A percentile compares a stretch with the other conserved stretches of the same genome.
These are phyloP conservation scores for Blastobotrys capitulatus DNA, from an alignment of 1,139 yeast genomes.

Conservation along the genomic window DNA sequence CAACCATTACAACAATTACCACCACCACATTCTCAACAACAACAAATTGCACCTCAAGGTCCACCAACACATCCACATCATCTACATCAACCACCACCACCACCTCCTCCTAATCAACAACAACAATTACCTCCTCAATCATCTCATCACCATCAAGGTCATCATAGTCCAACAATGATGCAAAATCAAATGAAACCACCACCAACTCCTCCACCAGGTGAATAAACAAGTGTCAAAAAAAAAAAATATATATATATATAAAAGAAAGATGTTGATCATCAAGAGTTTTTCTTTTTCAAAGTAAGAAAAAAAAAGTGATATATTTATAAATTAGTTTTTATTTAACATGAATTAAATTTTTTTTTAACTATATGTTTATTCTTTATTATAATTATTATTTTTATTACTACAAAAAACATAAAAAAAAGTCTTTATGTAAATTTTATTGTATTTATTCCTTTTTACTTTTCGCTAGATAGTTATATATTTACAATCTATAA, in stretches of 20 bases:
- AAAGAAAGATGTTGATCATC: background rate
- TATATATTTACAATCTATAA: too few species aligned
- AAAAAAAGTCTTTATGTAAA: too few species aligned
- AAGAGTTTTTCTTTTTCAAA: background rate
- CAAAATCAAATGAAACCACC: background rate
- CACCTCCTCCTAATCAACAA: conserved; percentile 8
- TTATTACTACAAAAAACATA: too few species aligned
- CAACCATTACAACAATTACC: background rate
- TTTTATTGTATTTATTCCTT: too few species aligned
- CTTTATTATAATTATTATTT: too few species aligned
- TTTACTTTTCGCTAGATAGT: too few species aligned
- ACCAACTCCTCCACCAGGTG: background rate
- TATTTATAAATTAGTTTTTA: background rate
- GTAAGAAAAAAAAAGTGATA: background rate
- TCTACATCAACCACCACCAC: background rate
- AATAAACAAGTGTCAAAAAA: background rate
- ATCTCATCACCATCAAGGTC: conserved; percentile 7
- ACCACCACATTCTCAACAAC: background rate
- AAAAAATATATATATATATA: too few species aligned
- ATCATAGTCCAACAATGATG: conserved; percentile 10
- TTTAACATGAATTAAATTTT: background rate
- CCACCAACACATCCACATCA: background rate
- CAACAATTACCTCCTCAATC: conserved; percentile 9
- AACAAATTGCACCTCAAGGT: background rate
- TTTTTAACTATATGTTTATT: background rate